phyloP scores from a whole-genome alignment of 2,329 filamentous ascomycete genomes.

The Dothistroma pini region DNA sequence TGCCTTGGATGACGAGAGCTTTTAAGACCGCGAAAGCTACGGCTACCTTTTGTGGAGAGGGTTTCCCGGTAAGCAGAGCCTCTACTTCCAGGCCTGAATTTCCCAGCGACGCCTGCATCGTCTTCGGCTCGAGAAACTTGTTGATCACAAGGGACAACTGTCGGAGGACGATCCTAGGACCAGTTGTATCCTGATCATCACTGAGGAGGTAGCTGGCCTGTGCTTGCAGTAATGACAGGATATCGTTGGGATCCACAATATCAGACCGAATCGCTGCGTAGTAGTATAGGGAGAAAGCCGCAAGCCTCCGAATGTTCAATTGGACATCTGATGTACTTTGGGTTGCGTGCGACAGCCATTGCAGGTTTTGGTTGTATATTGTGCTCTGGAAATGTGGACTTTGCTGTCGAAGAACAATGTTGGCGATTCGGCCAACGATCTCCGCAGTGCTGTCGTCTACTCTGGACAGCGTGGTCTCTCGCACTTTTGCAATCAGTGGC shows the following conservation, averaged over 20 bases:
- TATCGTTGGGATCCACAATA: slow-evolving; percentile 28
- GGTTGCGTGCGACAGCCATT: slow-evolving; percentile 26
- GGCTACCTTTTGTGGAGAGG: slow-evolving; percentile 45
- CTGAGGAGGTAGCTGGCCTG: slow-evolving; percentile 23
- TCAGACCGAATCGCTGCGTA: slow-evolving; percentile 32
- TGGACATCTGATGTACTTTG: slow-evolving; percentile 18
- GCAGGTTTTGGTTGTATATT: slow-evolving; percentile 30
- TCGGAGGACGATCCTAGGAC: slow-evolving; percentile 34
- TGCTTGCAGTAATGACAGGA: slow-evolving; percentile 25
- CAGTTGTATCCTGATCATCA: slow-evolving; percentile 3
- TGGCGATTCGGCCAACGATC: slow-evolving; percentile 58
- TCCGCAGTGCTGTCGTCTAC: slow-evolving; percentile 54
- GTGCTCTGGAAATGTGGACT: slow-evolving; percentile 44
- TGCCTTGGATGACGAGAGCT: slow-evolving; percentile 55
- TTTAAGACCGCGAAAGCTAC: slow-evolving; percentile 60
- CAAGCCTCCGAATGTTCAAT: slow-evolving; percentile 10
- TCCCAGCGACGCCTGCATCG: slow-evolving; percentile 36
- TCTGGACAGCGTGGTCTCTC: slow-evolving; percentile 33
- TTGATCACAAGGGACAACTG: slow-evolving; percentile 48
- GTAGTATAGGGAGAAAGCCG: slow-evolving; percentile 32
- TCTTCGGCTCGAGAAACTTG: slow-evolving; percentile 44
- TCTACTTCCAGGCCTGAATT: slow-evolving; percentile 35
- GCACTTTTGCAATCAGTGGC: slow-evolving; percentile 40
- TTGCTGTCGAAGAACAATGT: slow-evolving; percentile 55
- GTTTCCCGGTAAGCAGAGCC: slow-evolving; percentile 35